These are phyloP conservation scores for Xylaria grammica DNA, from an alignment of 495 filamentous ascomycete species.

Conservation along the genomic window DNA sequence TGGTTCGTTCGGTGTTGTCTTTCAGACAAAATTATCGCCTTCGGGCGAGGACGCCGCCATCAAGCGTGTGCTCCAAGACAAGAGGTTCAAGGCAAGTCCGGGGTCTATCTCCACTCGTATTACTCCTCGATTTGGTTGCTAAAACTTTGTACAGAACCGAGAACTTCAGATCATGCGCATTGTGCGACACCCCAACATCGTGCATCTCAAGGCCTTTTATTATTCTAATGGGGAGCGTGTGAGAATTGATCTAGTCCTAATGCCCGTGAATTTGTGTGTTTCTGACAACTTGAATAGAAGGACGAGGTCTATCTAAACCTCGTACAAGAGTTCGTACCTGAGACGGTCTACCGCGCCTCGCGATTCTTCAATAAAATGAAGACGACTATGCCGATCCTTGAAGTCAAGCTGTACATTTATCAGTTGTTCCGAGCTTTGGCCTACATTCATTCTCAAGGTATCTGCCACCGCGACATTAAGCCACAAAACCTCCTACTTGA, in stretches of 20 bases:
- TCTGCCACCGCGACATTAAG: slow-evolving; percentile 99
- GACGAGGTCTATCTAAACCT: slow-evolving; percentile 99
- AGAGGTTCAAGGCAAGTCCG: slow-evolving; percentile 88
- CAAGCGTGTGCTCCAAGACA: slow-evolving; percentile 97
- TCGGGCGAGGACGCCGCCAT: slow-evolving; percentile 98
- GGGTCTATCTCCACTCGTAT: not conserved
- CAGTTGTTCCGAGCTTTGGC: slow-evolving; percentile 97
- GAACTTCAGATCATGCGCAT: slow-evolving; percentile 99
- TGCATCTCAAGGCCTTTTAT: slow-evolving; percentile 98
- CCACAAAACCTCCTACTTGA: slow-evolving; percentile 96
- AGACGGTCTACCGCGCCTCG: slow-evolving; percentile 98
- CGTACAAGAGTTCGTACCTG: slow-evolving; percentile 96
- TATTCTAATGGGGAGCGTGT: slow-evolving; percentile 99
- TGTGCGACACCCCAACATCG: slow-evolving; percentile 97
- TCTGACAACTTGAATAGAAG: slow-evolving; percentile 65
- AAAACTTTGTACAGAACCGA: slow-evolving; percentile 72
- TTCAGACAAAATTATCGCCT: slow-evolving; percentile 97
- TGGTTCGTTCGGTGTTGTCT: slow-evolving; percentile 97
- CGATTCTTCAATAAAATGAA: slow-evolving; percentile 99
- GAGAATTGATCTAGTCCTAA: slow-evolving; percentile 42
- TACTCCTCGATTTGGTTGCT: slow-evolving; percentile 30
- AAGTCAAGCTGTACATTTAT: slow-evolving; percentile 99
- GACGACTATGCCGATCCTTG: slow-evolving; percentile 98
- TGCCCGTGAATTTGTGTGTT: slow-evolving; percentile 12
- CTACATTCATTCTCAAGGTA: slow-evolving; percentile 99